Conservation (phyloP, 768 basidiomycete genomes). For the Galerina marginata region DNA sequence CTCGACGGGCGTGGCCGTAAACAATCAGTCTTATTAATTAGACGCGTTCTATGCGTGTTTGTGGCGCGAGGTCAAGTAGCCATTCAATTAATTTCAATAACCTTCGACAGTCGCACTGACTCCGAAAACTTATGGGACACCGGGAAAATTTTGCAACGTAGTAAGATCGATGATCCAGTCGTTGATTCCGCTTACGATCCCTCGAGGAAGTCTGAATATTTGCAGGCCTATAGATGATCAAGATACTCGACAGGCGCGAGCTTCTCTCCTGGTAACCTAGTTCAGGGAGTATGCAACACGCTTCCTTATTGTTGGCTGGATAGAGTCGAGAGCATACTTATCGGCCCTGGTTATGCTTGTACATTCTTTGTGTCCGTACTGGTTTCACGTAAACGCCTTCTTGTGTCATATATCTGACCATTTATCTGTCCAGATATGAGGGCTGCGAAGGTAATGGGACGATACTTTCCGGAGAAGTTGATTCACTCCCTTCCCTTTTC, state of each 20-base stretch:
- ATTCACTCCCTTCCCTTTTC: background rate
- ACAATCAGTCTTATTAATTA: too few species aligned
- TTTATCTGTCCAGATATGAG: background rate
- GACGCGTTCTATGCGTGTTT: too few species aligned
- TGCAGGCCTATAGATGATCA: too few species aligned
- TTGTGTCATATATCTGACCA: background rate
- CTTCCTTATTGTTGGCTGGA: background rate
- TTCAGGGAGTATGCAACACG: background rate
- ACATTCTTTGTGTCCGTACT: background rate
- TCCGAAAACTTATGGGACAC: too few species aligned
- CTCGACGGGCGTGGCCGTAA: too few species aligned
- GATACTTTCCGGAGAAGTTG: background rate
- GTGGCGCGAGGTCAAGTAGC: too few species aligned
- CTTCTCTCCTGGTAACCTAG: background rate
- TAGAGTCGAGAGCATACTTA: background rate
- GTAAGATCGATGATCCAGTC: too few species aligned
- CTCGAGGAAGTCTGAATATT: too few species aligned
- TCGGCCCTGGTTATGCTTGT: background rate
- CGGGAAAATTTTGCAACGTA: too few species aligned
- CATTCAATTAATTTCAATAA: too few species aligned
- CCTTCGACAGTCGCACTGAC: too few species aligned
- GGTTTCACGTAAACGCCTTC: background rate
- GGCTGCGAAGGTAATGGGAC: background rate
- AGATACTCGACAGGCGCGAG: background rate
- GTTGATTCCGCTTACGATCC: too few species aligned